These are phyloP conservation scores for Kazachstania psychrophila DNA, from an alignment of 805 yeast species.

Conservation along the genomic window DNA sequence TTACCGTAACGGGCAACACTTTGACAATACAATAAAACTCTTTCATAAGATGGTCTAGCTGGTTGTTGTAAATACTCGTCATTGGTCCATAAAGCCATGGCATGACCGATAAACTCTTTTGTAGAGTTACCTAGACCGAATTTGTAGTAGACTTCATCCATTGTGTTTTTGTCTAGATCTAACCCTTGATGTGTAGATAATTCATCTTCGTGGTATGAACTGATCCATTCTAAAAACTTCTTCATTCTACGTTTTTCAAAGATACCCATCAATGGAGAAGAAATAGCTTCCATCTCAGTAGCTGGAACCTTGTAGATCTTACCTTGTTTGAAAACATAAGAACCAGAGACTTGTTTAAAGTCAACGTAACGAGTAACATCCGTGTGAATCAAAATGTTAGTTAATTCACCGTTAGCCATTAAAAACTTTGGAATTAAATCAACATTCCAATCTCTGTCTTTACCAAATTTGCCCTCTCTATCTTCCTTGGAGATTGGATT, in stretches of 20 bases:
- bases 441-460: conserved; percentile 96
- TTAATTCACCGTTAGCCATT: conserved; percentile 96
- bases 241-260: conserved; percentile 95
- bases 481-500: conserved; percentile 53
- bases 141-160: conserved; percentile 82
- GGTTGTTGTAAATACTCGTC: conserved; percentile 84
- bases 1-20: conserved; percentile 93
- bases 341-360: conserved; percentile 93
- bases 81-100: conserved; percentile 95
- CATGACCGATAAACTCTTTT: conserved; percentile 93
- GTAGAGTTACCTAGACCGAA: conserved; percentile 90
- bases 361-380: conserved; percentile 93
- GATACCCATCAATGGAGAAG: conserved; percentile 87
- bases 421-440: conserved; percentile 93
- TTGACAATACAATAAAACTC: conserved; percentile 76
- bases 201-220: conserved; percentile 70
- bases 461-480: conserved; percentile 65
- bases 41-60: conserved; percentile 83
- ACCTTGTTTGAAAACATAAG: conserved; percentile 82
- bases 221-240: conserved; percentile 80
- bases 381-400: conserved; percentile 89
- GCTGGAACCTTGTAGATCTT: conserved; percentile 92
- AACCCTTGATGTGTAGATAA: conserved; percentile 75
- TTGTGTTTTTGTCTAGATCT: conserved; percentile 77
- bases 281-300: conserved; percentile 81